Evolutionary conservation across 208 protist species (phyloP).

Genomic region (Pavlovales sp.): DNA sequence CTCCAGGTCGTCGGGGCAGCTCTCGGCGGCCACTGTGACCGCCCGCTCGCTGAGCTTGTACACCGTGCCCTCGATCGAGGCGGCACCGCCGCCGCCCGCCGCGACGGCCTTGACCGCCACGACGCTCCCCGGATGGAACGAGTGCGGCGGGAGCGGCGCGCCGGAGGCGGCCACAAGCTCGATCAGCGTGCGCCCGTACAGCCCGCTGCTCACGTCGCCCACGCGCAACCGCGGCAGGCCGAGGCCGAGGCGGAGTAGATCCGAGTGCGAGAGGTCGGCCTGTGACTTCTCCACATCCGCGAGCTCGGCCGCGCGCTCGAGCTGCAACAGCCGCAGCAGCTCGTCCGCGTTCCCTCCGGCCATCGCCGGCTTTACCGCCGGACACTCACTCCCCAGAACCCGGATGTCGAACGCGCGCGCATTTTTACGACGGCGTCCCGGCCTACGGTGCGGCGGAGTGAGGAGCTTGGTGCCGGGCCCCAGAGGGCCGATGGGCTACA

Average conservation of each 20-base stretch:
- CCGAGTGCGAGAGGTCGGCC: neutral
- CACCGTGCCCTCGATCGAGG: neutral
- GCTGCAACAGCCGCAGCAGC: neutral
- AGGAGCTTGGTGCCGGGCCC: too few relatives aligned
- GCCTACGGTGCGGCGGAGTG: too few relatives aligned
- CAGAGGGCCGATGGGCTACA: too few relatives aligned
- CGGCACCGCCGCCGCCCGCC: neutral
- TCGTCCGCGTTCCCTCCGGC: neutral
- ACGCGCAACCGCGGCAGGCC: conserved; percentile 3
- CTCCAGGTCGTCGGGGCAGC: neutral
- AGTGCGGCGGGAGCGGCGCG: neutral
- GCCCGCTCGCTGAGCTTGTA: neutral
- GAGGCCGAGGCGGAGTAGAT: conserved; percentile 14
- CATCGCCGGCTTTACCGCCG: too few relatives aligned
- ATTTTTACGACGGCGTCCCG: too few relatives aligned
- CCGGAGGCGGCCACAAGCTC: neutral
- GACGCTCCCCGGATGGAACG: neutral
- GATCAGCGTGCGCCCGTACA: neutral
- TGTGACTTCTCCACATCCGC: neutral
- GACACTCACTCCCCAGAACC: too few relatives aligned
- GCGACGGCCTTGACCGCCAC: neutral
- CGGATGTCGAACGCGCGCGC: too few relatives aligned
- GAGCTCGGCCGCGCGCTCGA: conserved; percentile 24
- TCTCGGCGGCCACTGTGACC: neutral
- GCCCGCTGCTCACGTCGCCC: neutral